Conservation (phyloP, 2,329 filamentous ascomycete genomes). For the Aspergillus sp. region DNA sequence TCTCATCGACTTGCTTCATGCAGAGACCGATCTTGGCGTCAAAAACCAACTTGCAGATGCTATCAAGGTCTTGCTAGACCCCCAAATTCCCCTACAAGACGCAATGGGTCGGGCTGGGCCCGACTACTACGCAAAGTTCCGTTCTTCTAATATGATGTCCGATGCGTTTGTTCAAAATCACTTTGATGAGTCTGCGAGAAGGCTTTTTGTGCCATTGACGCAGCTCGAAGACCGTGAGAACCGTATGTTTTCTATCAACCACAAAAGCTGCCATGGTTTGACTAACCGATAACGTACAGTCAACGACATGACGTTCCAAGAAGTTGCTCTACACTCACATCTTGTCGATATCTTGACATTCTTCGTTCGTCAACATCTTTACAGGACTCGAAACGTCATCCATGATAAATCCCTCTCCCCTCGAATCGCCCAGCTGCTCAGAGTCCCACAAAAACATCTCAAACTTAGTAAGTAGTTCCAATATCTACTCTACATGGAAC, state of each 20-base stretch:
- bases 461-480: constrained; percentile 65
- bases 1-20: constrained; percentile 82
- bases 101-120: constrained; percentile 58
- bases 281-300: constrained; percentile 38
- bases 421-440: constrained; percentile 76
- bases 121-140: constrained; percentile 63
- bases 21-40: constrained; percentile 88
- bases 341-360: constrained; percentile 90
- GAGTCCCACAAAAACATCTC: constrained; percentile 82
- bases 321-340: constrained; percentile 86
- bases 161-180: constrained; percentile 83
- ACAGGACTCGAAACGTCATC: constrained; percentile 84
- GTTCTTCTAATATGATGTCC: constrained; percentile 66
- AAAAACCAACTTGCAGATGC: constrained; percentile 95
- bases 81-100: constrained; percentile 57
- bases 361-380: constrained; percentile 83
- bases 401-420: constrained; percentile 71
- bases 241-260: constrained; percentile 36
- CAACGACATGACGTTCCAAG: constrained; percentile 70
- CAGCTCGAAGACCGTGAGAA: constrained; percentile 64
- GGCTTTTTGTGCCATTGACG: constrained; percentile 81
- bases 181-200: constrained; percentile 80
- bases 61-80: constrained; percentile 85
- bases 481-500: neutral
- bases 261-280: neutral